Evolutionary conservation across 345 rosid genomes (phyloP).

Genomic region (Dimocarpus longan): DNA sequence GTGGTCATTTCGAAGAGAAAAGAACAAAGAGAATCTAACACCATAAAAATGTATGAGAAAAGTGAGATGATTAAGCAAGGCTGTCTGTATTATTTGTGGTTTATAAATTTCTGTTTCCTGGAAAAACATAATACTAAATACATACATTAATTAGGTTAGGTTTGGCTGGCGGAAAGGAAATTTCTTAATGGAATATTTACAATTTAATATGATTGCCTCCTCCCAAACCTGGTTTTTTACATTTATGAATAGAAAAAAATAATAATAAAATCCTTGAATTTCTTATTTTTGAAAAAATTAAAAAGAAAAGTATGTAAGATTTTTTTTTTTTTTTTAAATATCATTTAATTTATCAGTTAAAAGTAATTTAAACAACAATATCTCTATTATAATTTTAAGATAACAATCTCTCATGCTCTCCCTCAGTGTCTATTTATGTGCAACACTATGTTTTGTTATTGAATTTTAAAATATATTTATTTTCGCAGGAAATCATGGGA

Average conservation of each 20-base stretch:
- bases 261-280: too few relatives aligned
- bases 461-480: not conserved
- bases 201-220: not conserved
- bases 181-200: not conserved
- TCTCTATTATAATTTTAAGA: not conserved
- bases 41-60: too few relatives aligned
- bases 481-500: constrained; percentile 74
- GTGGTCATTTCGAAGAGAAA: not conserved
- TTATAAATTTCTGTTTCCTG: not conserved
- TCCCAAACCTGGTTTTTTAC: too few relatives aligned
- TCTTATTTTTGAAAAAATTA: too few relatives aligned
- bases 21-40: too few relatives aligned
- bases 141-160: not conserved
- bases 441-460: not conserved
- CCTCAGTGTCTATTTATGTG: too few relatives aligned
- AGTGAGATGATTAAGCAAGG: not conserved
- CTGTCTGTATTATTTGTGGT: too few relatives aligned
- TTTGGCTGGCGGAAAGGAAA: not conserved
- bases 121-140: not conserved
- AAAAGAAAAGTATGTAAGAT: too few relatives aligned
- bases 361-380: too few relatives aligned
- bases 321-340: too few relatives aligned
- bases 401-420: not conserved
- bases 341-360: too few relatives aligned
- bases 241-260: too few relatives aligned